Percentiles rank a stretch among this genome's conserved stretches.
Evolutionary conservation across 345 rosid genomes (phyloP).

Genomic region (Cardiospermum halicacabum): DNA sequence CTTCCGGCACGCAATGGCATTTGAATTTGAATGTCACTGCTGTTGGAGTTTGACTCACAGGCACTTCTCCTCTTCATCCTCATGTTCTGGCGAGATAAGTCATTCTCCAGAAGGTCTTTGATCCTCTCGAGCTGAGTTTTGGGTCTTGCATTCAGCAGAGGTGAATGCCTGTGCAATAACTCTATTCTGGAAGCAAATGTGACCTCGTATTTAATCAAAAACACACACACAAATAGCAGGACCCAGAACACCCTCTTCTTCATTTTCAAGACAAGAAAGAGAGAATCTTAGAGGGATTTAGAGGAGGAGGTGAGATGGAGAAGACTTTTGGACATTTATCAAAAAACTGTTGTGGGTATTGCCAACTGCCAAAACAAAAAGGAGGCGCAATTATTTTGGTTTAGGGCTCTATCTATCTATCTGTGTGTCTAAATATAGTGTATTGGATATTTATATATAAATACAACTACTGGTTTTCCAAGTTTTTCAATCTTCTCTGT

Average conservation of each 20-base stretch:
- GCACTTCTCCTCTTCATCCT: constrained; percentile 10
- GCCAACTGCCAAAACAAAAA: not conserved
- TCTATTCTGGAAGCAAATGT: constrained; percentile 15
- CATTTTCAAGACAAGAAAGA: not conserved
- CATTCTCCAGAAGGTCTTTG: constrained; percentile 30
- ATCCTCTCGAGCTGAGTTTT: constrained; percentile 21
- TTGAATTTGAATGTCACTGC: constrained; percentile 24
- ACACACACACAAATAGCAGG: not conserved
- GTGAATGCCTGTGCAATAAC: constrained; percentile 23
- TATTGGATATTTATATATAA: not conserved
- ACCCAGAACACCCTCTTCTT: not conserved
- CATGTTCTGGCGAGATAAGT: constrained; percentile 33
- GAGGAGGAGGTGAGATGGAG: constrained; percentile 2
- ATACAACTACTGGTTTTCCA: not conserved
- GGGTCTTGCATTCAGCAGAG: constrained; percentile 8
- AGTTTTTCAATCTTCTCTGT: not conserved
- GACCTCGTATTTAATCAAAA: not conserved
- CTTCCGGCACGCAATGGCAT: constrained; percentile 38
- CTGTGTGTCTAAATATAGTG: too few species aligned
- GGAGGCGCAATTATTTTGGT: constrained; percentile 4
- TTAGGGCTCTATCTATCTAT: not conserved
- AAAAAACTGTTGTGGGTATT: too few species aligned
- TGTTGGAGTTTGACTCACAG: not conserved
- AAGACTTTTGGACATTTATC: too few species aligned
- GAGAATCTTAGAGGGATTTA: not conserved